phyloP scores from a whole-genome alignment of 192 early-diverging fungal genomes.

The Coemansia sp. region DNA sequence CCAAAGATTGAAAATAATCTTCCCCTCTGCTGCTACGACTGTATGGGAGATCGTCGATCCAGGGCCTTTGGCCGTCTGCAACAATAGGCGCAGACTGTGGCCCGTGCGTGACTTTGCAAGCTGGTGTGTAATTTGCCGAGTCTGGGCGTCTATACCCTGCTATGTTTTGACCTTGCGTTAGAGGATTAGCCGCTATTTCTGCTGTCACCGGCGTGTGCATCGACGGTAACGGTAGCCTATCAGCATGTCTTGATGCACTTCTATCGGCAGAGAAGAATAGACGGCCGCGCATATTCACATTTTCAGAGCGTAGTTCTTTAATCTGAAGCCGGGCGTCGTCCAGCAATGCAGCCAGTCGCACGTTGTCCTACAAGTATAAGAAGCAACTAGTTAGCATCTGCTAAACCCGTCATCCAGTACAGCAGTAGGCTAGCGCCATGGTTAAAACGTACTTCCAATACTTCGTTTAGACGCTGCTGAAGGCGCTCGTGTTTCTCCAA shows the following conservation, averaged over 20 bases:
- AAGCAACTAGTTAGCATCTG: too few species aligned
- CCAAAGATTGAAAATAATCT: not conserved
- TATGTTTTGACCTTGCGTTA: not conserved
- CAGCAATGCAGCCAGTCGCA: constrained; percentile 19
- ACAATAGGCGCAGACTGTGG: constrained; percentile 1
- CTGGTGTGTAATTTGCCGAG: not conserved
- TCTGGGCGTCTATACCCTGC: not conserved
- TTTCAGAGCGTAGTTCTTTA: constrained; percentile 20
- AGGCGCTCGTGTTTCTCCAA: constrained; percentile 18
- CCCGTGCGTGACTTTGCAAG: not conserved
- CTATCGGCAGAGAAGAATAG: not conserved
- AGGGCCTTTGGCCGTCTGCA: not conserved
- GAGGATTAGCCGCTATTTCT: not conserved
- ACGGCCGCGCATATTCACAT: not conserved
- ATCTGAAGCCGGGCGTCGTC: constrained; percentile 24
- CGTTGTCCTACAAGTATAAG: constrained; percentile 29
- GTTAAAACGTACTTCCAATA: constrained; percentile 28
- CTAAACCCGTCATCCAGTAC: too few species aligned
- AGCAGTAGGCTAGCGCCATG: not conserved
- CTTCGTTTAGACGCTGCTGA: constrained; percentile 24
- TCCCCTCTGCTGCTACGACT: not conserved
- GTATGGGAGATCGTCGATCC: not conserved
- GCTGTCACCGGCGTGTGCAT: constrained; percentile 1
- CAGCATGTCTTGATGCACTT: not conserved
- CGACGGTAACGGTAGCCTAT: not conserved